Evolutionary conservation across 352 stramenopile species (phyloP), one percentile per base, ranked within the genome.

Genomic region (Phytophthora pluvialis): DNA sequence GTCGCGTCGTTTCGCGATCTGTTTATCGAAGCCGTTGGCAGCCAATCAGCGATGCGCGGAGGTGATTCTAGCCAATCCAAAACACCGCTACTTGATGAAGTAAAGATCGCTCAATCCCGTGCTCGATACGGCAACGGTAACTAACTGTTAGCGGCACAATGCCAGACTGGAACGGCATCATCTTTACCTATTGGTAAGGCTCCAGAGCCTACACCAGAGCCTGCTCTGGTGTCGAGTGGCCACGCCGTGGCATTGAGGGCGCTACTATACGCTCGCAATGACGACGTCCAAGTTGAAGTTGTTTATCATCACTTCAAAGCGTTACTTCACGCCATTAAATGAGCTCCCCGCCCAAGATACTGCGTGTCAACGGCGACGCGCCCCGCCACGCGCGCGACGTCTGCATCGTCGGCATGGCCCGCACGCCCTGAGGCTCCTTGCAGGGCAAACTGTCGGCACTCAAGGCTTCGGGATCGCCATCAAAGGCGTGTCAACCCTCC

Each of bases 361-460:
- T 45, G 36, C 64, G 55, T 18, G 15, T 65, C 9, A 43, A 31
- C 42, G 49, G 36, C 57, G 29, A 2, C 26, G 31, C 26, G 12
- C 25, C 29, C 28, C 40, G 45, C 56, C 13, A 31, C 16, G 57
- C 64, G 4, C 75, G 73, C 28, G 91, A 96, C 60, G 87, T 93
- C 25, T 97, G 98, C 42, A 98, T 99, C 68, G 88, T 97, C n/a
- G 89, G 80, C 60, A 84, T 92, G n/a, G 93, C 93, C 26, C 83
- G 97, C n/a, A 99, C 97, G 18, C 93, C 97, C 2, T 95, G 98
- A 54, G 96, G 86, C 6, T 96, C 90, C 49, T 97, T 99, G 64
- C 80, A 90, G 46, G 94, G 96, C 5, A 82, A 79, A 13, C 78
- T 99, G 26, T 83, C 90, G 9, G 67, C 72, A 15, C 44, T 99